Percentiles rank a stretch among this genome's conserved stretches.
These are phyloP conservation scores for Auricularia sp. DNA, from an alignment of 768 basidiomycete species.

Conservation along the genomic window DNA sequence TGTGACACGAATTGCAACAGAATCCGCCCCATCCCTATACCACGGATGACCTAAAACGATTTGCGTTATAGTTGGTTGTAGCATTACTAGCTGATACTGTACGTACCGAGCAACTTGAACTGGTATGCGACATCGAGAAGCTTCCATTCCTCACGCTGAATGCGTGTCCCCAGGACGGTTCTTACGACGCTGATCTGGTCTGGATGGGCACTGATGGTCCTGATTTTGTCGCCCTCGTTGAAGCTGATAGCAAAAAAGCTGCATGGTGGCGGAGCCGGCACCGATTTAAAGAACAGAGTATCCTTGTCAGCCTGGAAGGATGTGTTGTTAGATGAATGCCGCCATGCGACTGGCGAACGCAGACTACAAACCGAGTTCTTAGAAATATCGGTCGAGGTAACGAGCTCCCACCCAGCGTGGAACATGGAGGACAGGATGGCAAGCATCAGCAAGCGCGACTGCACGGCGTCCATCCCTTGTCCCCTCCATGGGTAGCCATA, in stretches of 20 bases:
- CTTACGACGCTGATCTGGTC: constrained; percentile 13
- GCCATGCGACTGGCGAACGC: not conserved
- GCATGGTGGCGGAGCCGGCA: constrained; percentile 1
- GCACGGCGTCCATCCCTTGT: constrained; percentile 15
- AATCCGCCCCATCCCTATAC: constrained; percentile 1
- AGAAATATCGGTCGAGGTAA: constrained; percentile 15
- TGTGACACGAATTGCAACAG: not conserved
- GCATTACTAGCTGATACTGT: not conserved
- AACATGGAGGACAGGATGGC: constrained; percentile 16
- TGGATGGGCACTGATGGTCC: constrained; percentile 18
- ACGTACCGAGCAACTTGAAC: constrained; percentile 5
- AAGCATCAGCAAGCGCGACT: constrained; percentile 14
- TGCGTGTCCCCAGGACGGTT: not conserved
- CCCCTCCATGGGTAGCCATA: constrained; percentile 14
- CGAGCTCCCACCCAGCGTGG: constrained; percentile 16
- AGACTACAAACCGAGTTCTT: constrained; percentile 5
- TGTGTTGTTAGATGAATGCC: constrained; percentile 4
- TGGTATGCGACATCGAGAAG: constrained; percentile 3
- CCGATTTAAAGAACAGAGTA: constrained; percentile 15
- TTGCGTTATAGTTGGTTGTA: not conserved
- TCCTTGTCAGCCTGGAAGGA: constrained; percentile 15
- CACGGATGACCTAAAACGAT: not conserved
- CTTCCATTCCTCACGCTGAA: constrained; percentile 7
- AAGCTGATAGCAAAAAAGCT: constrained; percentile 18
- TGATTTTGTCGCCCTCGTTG: constrained; percentile 21